These are phyloP conservation scores for Linum trigynum DNA, from an alignment of 345 rosid genomes.

Conservation along the genomic window DNA sequence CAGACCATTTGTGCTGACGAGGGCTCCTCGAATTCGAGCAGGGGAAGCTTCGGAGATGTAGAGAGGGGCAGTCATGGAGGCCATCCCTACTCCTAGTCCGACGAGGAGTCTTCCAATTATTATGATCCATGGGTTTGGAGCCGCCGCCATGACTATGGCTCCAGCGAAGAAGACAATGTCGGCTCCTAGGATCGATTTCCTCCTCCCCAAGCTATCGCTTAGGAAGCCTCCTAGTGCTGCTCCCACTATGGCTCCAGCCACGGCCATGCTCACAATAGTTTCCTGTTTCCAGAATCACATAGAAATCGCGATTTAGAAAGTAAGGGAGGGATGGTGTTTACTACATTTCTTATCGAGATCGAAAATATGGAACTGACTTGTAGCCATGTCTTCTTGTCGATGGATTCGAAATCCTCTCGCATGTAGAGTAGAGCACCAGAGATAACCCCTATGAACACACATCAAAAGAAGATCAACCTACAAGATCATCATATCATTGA, in stretches of 20 bases:
- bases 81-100: constrained; percentile 92
- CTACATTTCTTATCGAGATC: too few species aligned
- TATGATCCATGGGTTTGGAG: constrained; percentile 47
- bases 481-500: not conserved
- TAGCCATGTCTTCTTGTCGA: constrained; percentile 44
- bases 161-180: constrained; percentile 68
- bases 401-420: constrained; percentile 54
- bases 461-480: not conserved
- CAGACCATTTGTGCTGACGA: constrained; percentile 72
- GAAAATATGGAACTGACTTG: constrained; percentile 33
- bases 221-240: constrained; percentile 82
- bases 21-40: constrained; percentile 76
- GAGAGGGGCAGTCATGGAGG: constrained; percentile 83
- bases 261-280: constrained; percentile 85
- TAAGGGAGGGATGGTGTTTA: too few species aligned
- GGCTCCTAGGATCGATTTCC: constrained; percentile 43
- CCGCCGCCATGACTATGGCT: constrained; percentile 69
- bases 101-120: constrained; percentile 66
- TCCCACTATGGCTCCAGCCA: constrained; percentile 78
- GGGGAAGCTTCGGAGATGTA: constrained; percentile 94
- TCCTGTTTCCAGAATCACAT: constrained; percentile 33
- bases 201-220: constrained; percentile 63
- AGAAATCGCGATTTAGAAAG: too few species aligned
- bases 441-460: constrained; percentile 50
- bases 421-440: constrained; percentile 88